Evolutionary conservation across 2,329 filamentous ascomycete species (phyloP).

Genomic region (Fusarium cicatricum): DNA sequence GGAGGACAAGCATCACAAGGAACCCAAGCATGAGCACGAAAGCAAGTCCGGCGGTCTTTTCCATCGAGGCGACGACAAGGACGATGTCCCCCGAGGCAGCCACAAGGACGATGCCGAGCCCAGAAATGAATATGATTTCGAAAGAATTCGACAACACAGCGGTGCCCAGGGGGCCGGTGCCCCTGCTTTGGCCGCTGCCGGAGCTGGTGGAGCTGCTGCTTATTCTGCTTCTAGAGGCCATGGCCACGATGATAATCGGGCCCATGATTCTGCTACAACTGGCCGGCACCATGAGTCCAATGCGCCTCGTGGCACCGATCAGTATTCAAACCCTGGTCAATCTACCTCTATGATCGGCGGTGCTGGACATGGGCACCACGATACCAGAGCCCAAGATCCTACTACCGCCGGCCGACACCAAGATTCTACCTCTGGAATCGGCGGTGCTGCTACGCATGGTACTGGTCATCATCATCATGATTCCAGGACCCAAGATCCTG

Average conservation of each 20-base stretch:
- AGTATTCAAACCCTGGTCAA: not conserved
- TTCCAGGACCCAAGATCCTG: not conserved
- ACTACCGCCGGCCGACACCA: slow-evolving; percentile 26
- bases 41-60: slow-evolving; percentile 19
- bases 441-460: slow-evolving; percentile 11
- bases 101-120: slow-evolving; percentile 10
- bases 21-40: slow-evolving; percentile 8
- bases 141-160: too few species aligned
- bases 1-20: slow-evolving; percentile 17
- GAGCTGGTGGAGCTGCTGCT: slow-evolving; percentile 15
- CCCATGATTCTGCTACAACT: not conserved
- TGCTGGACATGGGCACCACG: too few species aligned
- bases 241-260: slow-evolving; percentile 5
- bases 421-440: slow-evolving; percentile 9
- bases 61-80: slow-evolving; percentile 15
- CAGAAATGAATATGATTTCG: not conserved
- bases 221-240: slow-evolving; percentile 23
- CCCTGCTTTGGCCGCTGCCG: slow-evolving; percentile 27
- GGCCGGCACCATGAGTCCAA: not conserved
- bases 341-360: not conserved
- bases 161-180: too few species aligned
- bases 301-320: not conserved
- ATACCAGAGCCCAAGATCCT: too few species aligned
- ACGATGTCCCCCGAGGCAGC: too few species aligned
- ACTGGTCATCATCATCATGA: slow-evolving; percentile 13